phyloP scores from a whole-genome alignment of 352 stramenopile species.

The Phytophthora pinifolia region DNA sequence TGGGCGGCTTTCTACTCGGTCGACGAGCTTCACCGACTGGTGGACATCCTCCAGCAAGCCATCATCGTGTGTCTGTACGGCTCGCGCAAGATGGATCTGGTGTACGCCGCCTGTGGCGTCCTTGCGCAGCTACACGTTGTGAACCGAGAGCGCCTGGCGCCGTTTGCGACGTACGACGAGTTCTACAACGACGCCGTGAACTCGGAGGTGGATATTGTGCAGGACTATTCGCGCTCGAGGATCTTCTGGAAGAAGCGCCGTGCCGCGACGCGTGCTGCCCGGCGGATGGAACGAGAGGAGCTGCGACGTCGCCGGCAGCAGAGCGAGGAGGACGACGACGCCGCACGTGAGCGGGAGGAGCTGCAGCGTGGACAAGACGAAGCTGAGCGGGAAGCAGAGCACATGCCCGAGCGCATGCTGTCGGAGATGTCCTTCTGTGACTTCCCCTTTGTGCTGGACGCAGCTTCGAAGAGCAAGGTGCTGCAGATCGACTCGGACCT shows the following conservation, averaged over 20 bases:
- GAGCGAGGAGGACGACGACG: constrained; percentile 18
- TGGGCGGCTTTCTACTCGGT: constrained; percentile 55
- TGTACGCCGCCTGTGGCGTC: constrained; percentile 70
- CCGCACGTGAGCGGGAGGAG: constrained; percentile 19
- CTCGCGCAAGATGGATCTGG: constrained; percentile 69
- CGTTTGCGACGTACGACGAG: constrained; percentile 65
- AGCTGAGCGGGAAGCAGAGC: constrained; percentile 5
- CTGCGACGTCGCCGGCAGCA: constrained; percentile 17
- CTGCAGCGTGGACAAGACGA: constrained; percentile 21
- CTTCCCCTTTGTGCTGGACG: constrained; percentile 78
- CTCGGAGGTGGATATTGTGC: constrained; percentile 76
- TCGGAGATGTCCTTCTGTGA: constrained; percentile 84
- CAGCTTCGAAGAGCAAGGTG: constrained; percentile 75
- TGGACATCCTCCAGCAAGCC: constrained; percentile 74
- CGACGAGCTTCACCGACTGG: constrained; percentile 62
- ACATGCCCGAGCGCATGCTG: constrained; percentile 54
- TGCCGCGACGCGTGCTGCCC: constrained; percentile 19
- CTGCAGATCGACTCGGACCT: constrained; percentile 79
- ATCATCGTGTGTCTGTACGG: constrained; percentile 80
- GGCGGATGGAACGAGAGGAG: constrained; percentile 23
- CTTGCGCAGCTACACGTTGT: constrained; percentile 69
- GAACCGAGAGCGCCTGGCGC: constrained; percentile 41
- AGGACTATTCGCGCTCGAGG: constrained; percentile 73
- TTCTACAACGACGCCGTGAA: constrained; percentile 88
- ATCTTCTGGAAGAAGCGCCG: constrained; percentile 72